Conservation (phyloP, 768 basidiomycete species). For the Ramaria sp. region DNA sequence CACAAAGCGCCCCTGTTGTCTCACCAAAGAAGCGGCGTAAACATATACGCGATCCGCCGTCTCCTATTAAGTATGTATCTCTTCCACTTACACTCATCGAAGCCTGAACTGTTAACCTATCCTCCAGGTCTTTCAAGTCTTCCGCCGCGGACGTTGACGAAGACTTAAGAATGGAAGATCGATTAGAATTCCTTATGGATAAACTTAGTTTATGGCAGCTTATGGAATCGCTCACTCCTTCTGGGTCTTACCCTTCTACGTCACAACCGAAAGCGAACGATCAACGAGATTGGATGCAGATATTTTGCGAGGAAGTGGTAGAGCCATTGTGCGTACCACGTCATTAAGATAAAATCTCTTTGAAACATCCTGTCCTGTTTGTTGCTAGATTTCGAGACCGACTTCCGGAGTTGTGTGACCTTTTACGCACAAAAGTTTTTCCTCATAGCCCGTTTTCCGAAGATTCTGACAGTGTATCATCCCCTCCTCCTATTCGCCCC, state of each 20-base stretch:
- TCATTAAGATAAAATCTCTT: conserved; percentile 9
- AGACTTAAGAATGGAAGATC: conserved; percentile 32
- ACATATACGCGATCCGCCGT: conserved; percentile 16
- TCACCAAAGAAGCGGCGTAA: conserved; percentile 13
- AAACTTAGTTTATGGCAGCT: conserved; percentile 74
- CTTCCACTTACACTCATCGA: conserved; percentile 11
- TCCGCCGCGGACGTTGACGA: background rate
- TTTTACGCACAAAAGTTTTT: conserved; percentile 60
- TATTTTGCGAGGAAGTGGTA: conserved; percentile 56
- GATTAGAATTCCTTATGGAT: conserved; percentile 67
- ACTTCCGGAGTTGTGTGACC: conserved; percentile 42
- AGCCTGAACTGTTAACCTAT: conserved; percentile 14
- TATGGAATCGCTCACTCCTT: conserved; percentile 25
- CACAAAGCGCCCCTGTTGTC: background rate
- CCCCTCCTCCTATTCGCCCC: background rate
- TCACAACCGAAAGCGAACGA: conserved; percentile 6
- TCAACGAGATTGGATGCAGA: conserved; percentile 60
- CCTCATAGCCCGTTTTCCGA: conserved; percentile 52
- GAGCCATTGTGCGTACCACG: conserved; percentile 27
- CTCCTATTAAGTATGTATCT: conserved; percentile 8
- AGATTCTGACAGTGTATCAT: conserved; percentile 18
- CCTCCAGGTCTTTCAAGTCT: background rate
- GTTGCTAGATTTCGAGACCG: conserved; percentile 40
- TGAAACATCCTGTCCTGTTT: background rate
- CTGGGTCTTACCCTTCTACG: background rate